These are phyloP conservation scores for Silene vulgaris DNA, from an alignment of 179 eudicot genomes.

Conservation along the genomic window DNA sequence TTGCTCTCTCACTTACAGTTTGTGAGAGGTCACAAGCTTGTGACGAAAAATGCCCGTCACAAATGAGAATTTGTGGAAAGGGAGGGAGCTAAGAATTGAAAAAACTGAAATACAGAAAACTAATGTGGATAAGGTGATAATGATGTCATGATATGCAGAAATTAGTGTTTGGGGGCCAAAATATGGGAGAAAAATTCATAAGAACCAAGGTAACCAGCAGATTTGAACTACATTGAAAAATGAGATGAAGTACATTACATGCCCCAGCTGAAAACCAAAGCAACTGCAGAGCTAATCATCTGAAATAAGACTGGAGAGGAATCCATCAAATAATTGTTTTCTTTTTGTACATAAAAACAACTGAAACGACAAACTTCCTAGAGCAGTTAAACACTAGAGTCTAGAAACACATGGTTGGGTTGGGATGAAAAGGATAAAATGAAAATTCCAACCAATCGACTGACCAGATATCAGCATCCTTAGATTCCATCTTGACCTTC, in stretches of 20 bases:
- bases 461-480: conserved; percentile 29
- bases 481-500: conserved; percentile 32
- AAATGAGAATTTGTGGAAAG: not conserved
- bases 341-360: conserved; percentile 29
- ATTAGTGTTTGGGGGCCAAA: not conserved
- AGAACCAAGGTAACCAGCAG: conserved; percentile 11
- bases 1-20: too few species aligned
- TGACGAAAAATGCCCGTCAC: too few species aligned
- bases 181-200: not conserved
- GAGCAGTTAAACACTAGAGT: conserved; percentile 20
- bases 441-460: conserved; percentile 18
- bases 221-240: conserved; percentile 25
- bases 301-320: conserved; percentile 7
- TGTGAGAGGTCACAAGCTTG: too few species aligned
- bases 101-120: not conserved
- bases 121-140: not conserved
- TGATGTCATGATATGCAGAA: conserved; percentile 9
- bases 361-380: conserved; percentile 27
- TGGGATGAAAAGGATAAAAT: conserved; percentile 15
- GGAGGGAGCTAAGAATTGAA: not conserved
- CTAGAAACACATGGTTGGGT: conserved; percentile 13
- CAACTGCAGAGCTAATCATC: conserved; percentile 24
- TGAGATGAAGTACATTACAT: conserved; percentile 23
- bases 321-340: conserved; percentile 14
- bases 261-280: conserved; percentile 25